A percentile compares a stretch with the other conserved stretches of the same genome.
Evolutionary conservation across 2,329 filamentous ascomycete species (phyloP).

Genomic region (Fusarium tjaetaba): DNA sequence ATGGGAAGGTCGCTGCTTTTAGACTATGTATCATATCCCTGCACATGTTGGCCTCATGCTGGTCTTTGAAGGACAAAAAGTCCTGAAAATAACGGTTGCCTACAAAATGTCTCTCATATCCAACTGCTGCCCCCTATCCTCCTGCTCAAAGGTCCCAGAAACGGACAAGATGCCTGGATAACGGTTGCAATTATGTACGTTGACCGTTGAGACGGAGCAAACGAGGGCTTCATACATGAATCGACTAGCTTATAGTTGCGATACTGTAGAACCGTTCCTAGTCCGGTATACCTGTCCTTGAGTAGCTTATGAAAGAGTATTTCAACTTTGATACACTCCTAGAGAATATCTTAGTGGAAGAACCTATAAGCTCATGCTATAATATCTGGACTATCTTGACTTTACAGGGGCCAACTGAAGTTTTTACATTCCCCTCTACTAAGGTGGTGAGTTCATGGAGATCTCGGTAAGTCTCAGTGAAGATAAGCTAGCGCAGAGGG

Average conservation of each 20-base stretch:
- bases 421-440: not conserved
- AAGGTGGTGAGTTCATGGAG: not conserved
- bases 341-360: not conserved
- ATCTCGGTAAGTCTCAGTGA: constrained; percentile 23
- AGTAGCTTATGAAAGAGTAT: not conserved
- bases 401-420: not conserved
- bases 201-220: not conserved
- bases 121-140: no score
- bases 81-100: constrained; percentile 1
- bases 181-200: not conserved
- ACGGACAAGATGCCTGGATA: not conserved
- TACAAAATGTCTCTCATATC: not conserved
- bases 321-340: not conserved
- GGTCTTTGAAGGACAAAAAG: not conserved
- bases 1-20: constrained; percentile 1
- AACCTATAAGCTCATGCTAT: not conserved
- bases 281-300: not conserved
- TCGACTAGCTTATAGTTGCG: not conserved
- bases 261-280: not conserved
- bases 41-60: constrained; percentile 12
- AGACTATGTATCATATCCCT: constrained; percentile 39
- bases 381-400: not conserved
- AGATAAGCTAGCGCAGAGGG: constrained; percentile 14
- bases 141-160: not conserved
- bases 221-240: not conserved